These are phyloP conservation scores for Capsella bursapastoris DNA, from an alignment of 345 rosid species.

Conservation along the genomic window DNA sequence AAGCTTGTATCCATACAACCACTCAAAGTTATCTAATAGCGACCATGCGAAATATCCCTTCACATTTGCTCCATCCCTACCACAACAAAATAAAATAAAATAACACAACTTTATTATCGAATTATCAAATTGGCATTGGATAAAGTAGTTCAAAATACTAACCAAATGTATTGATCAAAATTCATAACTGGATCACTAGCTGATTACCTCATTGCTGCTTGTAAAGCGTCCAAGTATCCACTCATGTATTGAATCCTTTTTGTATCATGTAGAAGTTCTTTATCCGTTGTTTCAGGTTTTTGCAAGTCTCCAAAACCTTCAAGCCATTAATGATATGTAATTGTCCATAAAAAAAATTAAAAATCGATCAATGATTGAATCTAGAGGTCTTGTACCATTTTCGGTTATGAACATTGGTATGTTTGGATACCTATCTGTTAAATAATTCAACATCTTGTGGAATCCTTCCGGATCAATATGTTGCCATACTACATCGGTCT, in stretches of 20 bases:
- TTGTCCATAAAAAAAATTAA: background rate
- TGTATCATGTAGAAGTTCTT: constrained; percentile 53
- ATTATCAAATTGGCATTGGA: background rate
- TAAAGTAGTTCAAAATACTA: constrained; percentile 3
- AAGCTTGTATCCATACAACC: constrained; percentile 60
- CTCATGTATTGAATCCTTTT: constrained; percentile 59
- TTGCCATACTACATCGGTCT: constrained; percentile 65
- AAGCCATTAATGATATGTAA: background rate
- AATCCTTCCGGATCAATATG: constrained; percentile 55
- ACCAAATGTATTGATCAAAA: background rate
- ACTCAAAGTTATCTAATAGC: constrained; percentile 76
- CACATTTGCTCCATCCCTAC: constrained; percentile 75
- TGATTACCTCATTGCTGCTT: constrained; percentile 56
- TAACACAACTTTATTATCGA: background rate
- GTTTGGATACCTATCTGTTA: constrained; percentile 56
- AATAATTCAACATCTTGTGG: constrained; percentile 48
- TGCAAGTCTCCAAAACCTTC: constrained; percentile 53
- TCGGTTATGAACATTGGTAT: constrained; percentile 63
- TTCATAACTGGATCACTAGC: background rate
- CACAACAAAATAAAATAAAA: background rate
- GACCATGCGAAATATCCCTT: constrained; percentile 80
- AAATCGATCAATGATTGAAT: background rate
- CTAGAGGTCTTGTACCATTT: constrained; percentile 48
- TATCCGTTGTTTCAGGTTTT: constrained; percentile 24
- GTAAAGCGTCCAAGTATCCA: constrained; percentile 52